Evolutionary conservation across 2,329 filamentous ascomycete genomes (phyloP), one percentile per base, ranked within the genome.

Genomic region (Bipolaris bicolor): DNA sequence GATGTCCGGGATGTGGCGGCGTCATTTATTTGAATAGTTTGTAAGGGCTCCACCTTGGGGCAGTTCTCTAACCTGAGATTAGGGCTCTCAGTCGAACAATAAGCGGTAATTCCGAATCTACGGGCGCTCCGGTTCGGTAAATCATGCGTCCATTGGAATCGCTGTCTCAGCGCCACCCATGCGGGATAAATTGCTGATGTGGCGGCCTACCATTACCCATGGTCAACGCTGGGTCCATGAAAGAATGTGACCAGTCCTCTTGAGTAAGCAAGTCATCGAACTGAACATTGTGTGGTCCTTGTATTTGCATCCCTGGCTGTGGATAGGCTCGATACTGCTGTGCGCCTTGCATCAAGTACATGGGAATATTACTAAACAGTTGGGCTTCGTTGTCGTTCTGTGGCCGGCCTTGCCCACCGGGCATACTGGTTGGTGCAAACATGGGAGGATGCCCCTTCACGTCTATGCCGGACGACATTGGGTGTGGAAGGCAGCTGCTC

Each of bases 321-420:
- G 64, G 73, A 56, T 64, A 73, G 37, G 55, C 62, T 47, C 68
- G 49, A 41, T 67, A 62, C 33, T 57, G 53, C 47, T 72, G 70
- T 49, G 66, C 63, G 44, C 68, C 79, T 71, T 88, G 85, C 76
- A 90, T 84, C 64, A 92, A 80, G 68, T 91, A 93, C 36, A 88
- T 86, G 15, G 89, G 88, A 36, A 91, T 81, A 1, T 89, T 86
- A 0, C 86, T 88, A 56, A 91, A 86, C 11, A 92, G 80, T 62
- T 92, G 89, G 16, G 88, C 89, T 67, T 92, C 90, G 49, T 90
- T 84, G 52, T 89, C 88, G n/a, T 57, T 65, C 29, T 66, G 64
- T n/a, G 64, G 61, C 16, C 59, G 60, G 9, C 61, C 54, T 9
- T 61, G 54, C 7, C 64, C 49, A 39, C 55, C 60, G 9, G 64